phyloP scores from a whole-genome alignment of 495 filamentous ascomycete species.

The Rostrohypoxylon terebratum region DNA sequence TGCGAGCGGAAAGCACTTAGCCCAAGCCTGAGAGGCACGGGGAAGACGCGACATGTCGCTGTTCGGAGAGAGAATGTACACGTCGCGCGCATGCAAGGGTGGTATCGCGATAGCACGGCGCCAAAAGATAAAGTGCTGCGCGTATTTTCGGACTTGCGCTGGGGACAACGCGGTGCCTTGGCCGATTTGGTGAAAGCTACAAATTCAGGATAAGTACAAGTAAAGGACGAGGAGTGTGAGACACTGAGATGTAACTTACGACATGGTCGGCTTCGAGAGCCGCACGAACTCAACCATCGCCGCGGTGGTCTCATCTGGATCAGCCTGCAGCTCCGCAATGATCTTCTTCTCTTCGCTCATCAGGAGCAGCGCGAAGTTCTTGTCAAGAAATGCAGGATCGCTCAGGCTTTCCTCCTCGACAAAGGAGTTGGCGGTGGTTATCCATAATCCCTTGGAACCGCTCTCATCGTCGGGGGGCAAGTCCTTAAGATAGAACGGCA shows the following conservation, averaged over 20 bases:
- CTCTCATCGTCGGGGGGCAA: constrained; percentile 74
- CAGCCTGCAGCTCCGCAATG: constrained; percentile 82
- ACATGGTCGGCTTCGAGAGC: constrained; percentile 84
- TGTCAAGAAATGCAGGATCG: constrained; percentile 73
- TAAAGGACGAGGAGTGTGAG: neutral
- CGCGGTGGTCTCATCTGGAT: constrained; percentile 75
- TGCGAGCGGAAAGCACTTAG: constrained; percentile 79
- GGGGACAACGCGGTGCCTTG: constrained; percentile 77
- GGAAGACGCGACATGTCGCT: constrained; percentile 81
- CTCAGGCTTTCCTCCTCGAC: constrained; percentile 71
- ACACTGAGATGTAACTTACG: constrained; percentile 54
- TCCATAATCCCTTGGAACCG: constrained; percentile 76
- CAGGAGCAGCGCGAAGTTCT: constrained; percentile 87
- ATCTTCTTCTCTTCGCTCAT: constrained; percentile 87
- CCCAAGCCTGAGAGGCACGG: constrained; percentile 77
- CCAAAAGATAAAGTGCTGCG: constrained; percentile 95
- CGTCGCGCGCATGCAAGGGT: constrained; percentile 87
- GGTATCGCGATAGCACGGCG: constrained; percentile 90
- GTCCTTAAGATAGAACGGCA: constrained; percentile 78
- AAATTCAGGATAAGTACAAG: constrained; percentile 8
- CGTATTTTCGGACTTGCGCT: constrained; percentile 82
- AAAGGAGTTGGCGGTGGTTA: constrained; percentile 86
- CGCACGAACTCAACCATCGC: constrained; percentile 86
- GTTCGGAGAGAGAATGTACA: constrained; percentile 94
- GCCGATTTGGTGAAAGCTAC: constrained; percentile 79